These are phyloP conservation scores for Termitomyces sp. DNA, from an alignment of 768 basidiomycete genomes.

Conservation along the genomic window DNA sequence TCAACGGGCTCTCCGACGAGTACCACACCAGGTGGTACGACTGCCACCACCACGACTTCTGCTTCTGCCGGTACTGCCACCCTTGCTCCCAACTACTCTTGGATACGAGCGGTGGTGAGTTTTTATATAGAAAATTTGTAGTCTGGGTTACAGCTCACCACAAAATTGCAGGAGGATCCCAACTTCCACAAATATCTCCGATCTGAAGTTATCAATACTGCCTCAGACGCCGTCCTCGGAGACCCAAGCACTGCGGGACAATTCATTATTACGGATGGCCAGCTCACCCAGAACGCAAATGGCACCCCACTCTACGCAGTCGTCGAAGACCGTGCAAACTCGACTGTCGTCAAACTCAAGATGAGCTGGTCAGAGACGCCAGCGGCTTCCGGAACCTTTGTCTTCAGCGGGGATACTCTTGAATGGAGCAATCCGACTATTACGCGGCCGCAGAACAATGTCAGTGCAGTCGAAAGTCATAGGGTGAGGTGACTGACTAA, in stretches of 20 bases:
- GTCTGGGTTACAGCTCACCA: background rate
- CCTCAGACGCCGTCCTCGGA: slow-evolving; percentile 51
- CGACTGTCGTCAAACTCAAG: slow-evolving; percentile 46
- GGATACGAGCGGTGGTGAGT: slow-evolving; percentile 57
- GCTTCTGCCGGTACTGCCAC: slow-evolving; percentile 41
- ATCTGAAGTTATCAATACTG: slow-evolving; percentile 43
- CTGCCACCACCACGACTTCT: slow-evolving; percentile 23
- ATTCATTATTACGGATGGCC: slow-evolving; percentile 54
- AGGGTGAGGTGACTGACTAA: background rate
- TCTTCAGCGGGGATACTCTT: slow-evolving; percentile 57
- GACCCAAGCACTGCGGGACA: slow-evolving; percentile 51
- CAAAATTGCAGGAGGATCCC: slow-evolving; percentile 42
- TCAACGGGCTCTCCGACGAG: slow-evolving; percentile 23
- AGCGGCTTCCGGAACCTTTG: slow-evolving; percentile 48
- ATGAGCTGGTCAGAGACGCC: slow-evolving; percentile 49
- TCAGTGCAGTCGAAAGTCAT: slow-evolving; percentile 23
- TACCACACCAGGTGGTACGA: slow-evolving; percentile 22
- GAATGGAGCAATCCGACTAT: slow-evolving; percentile 55
- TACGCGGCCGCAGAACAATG: slow-evolving; percentile 50
- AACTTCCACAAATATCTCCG: slow-evolving; percentile 65
- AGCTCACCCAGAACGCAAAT: slow-evolving; percentile 49
- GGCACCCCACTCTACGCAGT: slow-evolving; percentile 47
- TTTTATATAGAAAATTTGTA: background rate
- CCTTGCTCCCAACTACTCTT: slow-evolving; percentile 48
- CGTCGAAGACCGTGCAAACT: slow-evolving; percentile 45